These are phyloP conservation scores for Turritis glabra DNA, from an alignment of 345 rosid species.

Conservation along the genomic window DNA sequence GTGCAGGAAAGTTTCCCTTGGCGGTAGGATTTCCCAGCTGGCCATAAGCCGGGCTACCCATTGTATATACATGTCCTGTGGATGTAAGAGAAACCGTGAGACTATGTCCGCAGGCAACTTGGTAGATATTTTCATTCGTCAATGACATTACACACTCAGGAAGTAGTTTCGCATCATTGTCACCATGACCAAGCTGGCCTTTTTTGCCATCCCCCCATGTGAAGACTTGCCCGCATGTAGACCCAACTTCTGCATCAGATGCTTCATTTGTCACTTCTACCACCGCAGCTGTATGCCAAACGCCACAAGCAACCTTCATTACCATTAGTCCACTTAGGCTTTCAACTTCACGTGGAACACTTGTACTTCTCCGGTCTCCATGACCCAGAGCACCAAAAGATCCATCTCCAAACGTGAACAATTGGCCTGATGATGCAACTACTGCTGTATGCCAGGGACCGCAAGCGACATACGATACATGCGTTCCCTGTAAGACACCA, in stretches of 20 bases:
- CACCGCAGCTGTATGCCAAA: slow-evolving; percentile 93
- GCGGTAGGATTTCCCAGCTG: slow-evolving; percentile 71
- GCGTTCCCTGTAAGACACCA: slow-evolving; percentile 57
- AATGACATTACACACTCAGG: slow-evolving; percentile 57
- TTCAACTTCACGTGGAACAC: slow-evolving; percentile 76
- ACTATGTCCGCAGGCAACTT: slow-evolving; percentile 70
- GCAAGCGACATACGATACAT: slow-evolving; percentile 63
- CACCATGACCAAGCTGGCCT: slow-evolving; percentile 80
- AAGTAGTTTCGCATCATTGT: slow-evolving; percentile 56
- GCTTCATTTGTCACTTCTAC: slow-evolving; percentile 54
- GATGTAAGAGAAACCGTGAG: slow-evolving; percentile 73
- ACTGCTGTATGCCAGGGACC: slow-evolving; percentile 93
- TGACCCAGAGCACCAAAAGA: slow-evolving; percentile 88
- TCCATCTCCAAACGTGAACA: slow-evolving; percentile 97
- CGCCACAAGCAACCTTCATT: slow-evolving; percentile 77
- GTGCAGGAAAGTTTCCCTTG: slow-evolving; percentile 54
- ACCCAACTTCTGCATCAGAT: slow-evolving; percentile 46
- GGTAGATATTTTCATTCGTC: slow-evolving; percentile 50
- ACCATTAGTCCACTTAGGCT: slow-evolving; percentile 56
- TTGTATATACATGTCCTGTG: slow-evolving; percentile 73
- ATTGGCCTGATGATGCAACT: slow-evolving; percentile 66
- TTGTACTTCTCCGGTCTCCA: slow-evolving; percentile 63
- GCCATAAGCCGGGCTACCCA: slow-evolving; percentile 73
- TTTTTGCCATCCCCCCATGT: slow-evolving; percentile 93
- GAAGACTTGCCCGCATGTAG: slow-evolving; percentile 54